A percentile compares a stretch with the other conserved stretches of the same genome.
Evolutionary conservation across 495 filamentous ascomycete species (phyloP).

Genomic region (Pseudoneurospora amorphoporcata): DNA sequence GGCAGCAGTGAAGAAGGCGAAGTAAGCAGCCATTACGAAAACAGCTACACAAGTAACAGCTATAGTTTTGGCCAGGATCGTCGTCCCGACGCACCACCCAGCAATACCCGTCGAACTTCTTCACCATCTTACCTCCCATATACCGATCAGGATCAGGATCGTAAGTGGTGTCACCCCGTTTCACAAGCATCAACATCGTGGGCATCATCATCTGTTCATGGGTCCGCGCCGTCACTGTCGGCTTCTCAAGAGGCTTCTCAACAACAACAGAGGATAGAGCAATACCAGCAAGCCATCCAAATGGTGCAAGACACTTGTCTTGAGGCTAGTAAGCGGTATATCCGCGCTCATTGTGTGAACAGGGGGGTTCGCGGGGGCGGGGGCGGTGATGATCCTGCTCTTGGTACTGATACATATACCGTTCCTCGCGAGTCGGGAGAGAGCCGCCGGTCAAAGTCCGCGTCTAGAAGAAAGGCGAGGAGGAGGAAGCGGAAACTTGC

Average conservation of each 20-base stretch:
- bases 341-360: slow-evolving; percentile 14
- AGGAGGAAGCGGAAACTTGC: background rate
- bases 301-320: slow-evolving; percentile 16
- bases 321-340: slow-evolving; percentile 15
- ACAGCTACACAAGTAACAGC: background rate
- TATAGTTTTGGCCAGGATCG: background rate
- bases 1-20: background rate
- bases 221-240: background rate
- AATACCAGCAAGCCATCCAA: background rate
- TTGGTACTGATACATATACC: too few species aligned
- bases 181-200: background rate
- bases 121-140: background rate
- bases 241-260: background rate
- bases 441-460: background rate
- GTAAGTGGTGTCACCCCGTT: background rate
- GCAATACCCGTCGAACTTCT: background rate
- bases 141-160: background rate
- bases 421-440: background rate
- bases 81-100: background rate
- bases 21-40: background rate
- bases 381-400: background rate
- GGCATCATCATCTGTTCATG: background rate
- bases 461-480: background rate
- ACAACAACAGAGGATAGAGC: background rate
- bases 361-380: background rate